phyloP scores from a whole-genome alignment of 208 protist genomes.

The Trypanosoma lewisi region DNA sequence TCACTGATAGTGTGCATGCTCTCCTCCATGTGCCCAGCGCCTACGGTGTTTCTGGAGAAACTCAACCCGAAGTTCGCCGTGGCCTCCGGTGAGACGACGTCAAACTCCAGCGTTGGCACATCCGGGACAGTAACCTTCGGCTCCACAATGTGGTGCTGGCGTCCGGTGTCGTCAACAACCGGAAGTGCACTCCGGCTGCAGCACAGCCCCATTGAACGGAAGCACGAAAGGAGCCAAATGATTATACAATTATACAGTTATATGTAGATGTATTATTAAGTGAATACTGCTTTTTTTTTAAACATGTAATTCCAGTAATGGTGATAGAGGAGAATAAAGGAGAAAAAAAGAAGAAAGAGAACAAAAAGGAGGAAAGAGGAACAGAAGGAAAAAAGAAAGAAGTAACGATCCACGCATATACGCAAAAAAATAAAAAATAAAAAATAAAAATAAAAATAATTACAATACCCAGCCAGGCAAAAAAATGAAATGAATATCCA shows the following conservation, averaged over 20 bases:
- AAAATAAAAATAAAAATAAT: constrained; percentile 13
- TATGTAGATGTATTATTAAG: constrained; percentile 12
- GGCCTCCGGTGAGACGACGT: constrained; percentile 42
- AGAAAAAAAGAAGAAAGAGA: constrained; percentile 18
- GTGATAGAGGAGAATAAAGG: not conserved
- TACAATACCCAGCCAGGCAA: not conserved
- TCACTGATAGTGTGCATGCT: constrained; percentile 49
- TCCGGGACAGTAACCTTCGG: not conserved
- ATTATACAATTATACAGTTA: constrained; percentile 11
- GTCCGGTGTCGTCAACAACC: constrained; percentile 20
- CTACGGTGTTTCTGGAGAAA: not conserved
- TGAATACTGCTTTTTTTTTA: not conserved
- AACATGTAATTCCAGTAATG: too few species aligned
- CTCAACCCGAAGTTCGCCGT: constrained; percentile 1
- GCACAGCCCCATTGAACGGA: constrained; percentile 21
- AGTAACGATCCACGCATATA: not conserved
- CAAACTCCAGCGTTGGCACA: constrained; percentile 49
- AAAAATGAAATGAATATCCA: not conserved
- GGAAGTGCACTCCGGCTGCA: constrained; percentile 19
- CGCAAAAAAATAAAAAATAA: constrained; percentile 8
- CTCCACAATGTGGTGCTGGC: not conserved
- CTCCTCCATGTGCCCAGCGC: constrained; percentile 30
- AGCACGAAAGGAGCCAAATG: not conserved
- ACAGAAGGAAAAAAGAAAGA: constrained; percentile 3
- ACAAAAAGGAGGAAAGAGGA: not conserved